Evolutionary conservation across 768 basidiomycete species (phyloP).

Genomic region (Neoboletus magnificus): DNA sequence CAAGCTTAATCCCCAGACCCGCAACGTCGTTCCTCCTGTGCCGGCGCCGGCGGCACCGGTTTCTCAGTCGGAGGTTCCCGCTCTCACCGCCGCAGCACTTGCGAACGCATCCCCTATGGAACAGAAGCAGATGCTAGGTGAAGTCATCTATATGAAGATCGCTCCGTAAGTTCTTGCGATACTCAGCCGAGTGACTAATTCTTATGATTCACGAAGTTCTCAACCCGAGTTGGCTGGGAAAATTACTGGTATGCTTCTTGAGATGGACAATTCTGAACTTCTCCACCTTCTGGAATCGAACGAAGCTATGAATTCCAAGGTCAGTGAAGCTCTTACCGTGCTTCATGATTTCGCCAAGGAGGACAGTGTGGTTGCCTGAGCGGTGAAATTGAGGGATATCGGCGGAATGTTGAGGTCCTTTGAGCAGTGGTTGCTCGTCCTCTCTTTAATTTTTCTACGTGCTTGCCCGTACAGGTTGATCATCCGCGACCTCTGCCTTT

Average conservation of each 20-base stretch:
- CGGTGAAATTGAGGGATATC: neutral
- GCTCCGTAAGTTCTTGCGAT: slow-evolving; percentile 49
- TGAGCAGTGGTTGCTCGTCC: slow-evolving; percentile 49
- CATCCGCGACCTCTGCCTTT: slow-evolving; percentile 38
- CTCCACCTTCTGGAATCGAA: slow-evolving; percentile 80
- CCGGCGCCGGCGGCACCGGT: slow-evolving; percentile 35
- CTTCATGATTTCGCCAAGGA: slow-evolving; percentile 77
- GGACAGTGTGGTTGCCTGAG: slow-evolving; percentile 16
- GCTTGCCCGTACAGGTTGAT: slow-evolving; percentile 35
- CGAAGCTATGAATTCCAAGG: slow-evolving; percentile 85
- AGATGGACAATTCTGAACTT: slow-evolving; percentile 97
- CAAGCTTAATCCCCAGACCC: slow-evolving; percentile 36
- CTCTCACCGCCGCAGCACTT: slow-evolving; percentile 60
- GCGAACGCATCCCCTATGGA: slow-evolving; percentile 65
- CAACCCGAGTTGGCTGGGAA: slow-evolving; percentile 96
- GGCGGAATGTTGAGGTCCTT: slow-evolving; percentile 8
- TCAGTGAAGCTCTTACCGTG: slow-evolving; percentile 86
- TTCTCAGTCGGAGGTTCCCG: slow-evolving; percentile 48
- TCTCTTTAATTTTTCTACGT: slow-evolving; percentile 39
- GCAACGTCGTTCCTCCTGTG: slow-evolving; percentile 34
- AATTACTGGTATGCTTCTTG: slow-evolving; percentile 97
- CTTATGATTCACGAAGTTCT: slow-evolving; percentile 40
- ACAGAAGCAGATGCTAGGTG: slow-evolving; percentile 99
- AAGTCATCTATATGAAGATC: slow-evolving; percentile 93
- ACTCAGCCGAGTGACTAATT: neutral